Evolutionary conservation across 106 monocot genomes (phyloP), one percentile per base, ranked within the genome.

Genomic region (Narthecium ossifragum): DNA sequence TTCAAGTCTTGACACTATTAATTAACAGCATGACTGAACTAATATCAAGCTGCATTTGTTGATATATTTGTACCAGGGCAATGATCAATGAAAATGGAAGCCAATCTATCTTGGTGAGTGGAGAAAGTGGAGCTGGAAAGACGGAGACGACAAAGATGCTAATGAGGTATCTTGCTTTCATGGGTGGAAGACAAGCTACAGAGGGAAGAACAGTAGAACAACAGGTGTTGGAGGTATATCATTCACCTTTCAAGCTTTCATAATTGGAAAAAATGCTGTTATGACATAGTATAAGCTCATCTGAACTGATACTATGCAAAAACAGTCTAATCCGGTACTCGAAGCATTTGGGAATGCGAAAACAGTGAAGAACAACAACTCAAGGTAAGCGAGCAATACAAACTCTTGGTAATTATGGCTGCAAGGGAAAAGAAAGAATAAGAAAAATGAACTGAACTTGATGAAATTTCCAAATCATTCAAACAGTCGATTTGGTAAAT

Each of bases 111-210:
- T 66, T 93, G 26, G 92, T 92, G 8, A 92, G 92, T 63, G 92
- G 92, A 31, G 92, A 92, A 73, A 92, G 92, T 63, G 92, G 93
- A 45, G 93, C 93, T 20, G 93, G 93, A 15, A 93, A 93, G 61
- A 93, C 93, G 26, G 93, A 93, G 74, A 93, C 93, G 38, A 93
- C 93, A 31, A 93, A 93, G 48, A 93, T 93, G 93, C 76, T 93
- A 28, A 93, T 93, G 93, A 82, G 93, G 55, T 93, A 93, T 67
- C 73, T 93, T 18, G 93, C 93, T 28, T 93, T 82, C 59, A 93
- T 93, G 93, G 93, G 93, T 33, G 93, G 93, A 26, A 63, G 88
- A 73, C 74, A 85, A 11, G 77, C 85, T 11, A 73, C 77, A 5
- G 93, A 93, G 59, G 93, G 88, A 41, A 79, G 93, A 60, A 93